A percentile compares a stretch with the other conserved stretches of the same genome.
These are phyloP conservation scores for Arthromyces matolae DNA, from an alignment of 768 basidiomycete species.

Conservation along the genomic window DNA sequence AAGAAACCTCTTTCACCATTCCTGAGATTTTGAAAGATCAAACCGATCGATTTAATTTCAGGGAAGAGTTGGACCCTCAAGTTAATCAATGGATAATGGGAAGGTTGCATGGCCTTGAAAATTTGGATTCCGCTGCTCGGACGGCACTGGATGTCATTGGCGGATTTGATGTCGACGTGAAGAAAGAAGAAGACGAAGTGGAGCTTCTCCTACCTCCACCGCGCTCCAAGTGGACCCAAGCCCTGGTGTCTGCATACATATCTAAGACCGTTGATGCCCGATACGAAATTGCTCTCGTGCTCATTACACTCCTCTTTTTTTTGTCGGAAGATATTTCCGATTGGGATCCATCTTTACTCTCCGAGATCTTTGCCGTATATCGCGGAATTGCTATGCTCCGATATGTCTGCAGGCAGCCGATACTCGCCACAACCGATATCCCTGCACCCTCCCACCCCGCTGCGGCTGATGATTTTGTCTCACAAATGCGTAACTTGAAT, in stretches of 20 bases:
- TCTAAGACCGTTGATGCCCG: constrained; percentile 63
- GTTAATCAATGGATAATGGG: constrained; percentile 58
- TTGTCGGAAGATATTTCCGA: constrained; percentile 56
- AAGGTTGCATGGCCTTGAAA: constrained; percentile 51
- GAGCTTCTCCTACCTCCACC: constrained; percentile 51
- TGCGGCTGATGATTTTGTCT: constrained; percentile 57
- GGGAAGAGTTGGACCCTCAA: constrained; percentile 56
- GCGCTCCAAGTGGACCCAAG: constrained; percentile 58
- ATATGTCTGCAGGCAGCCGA: constrained; percentile 55
- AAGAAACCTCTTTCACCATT: constrained; percentile 76
- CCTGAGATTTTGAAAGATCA: constrained; percentile 72
- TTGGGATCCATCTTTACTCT: constrained; percentile 63
- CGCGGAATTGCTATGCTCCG: constrained; percentile 74
- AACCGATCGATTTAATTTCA: constrained; percentile 48
- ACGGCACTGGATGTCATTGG: constrained; percentile 67
- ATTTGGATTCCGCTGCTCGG: constrained; percentile 54
- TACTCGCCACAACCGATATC: constrained; percentile 26
- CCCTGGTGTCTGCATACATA: constrained; percentile 60
- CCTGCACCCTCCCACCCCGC: constrained; percentile 12
- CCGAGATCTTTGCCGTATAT: constrained; percentile 76
- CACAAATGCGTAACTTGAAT: constrained; percentile 71
- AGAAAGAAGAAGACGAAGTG: constrained; percentile 72
- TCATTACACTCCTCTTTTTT: constrained; percentile 70
- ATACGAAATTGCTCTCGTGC: constrained; percentile 67
- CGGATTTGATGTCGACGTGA: constrained; percentile 66